These are phyloP conservation scores for Euptelea pleiosperma DNA, from an alignment of 164 flowering plant genomes.

Conservation along the genomic window DNA sequence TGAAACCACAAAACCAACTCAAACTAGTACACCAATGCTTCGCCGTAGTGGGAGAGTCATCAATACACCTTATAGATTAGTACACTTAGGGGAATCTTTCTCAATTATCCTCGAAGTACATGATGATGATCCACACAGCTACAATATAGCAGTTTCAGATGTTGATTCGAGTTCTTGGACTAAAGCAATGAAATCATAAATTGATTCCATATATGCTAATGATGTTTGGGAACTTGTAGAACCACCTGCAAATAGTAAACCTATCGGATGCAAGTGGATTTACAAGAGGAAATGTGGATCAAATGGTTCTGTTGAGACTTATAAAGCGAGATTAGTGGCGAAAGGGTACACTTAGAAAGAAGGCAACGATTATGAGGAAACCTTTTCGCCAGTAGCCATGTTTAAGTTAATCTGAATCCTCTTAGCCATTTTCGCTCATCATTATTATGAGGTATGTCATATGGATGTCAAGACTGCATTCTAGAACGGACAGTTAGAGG, in stretches of 20 bases:
- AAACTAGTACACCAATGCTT: too few species aligned
- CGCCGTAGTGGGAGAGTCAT: too few species aligned
- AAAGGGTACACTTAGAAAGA: neutral
- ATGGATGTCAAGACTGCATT: constrained; percentile 10
- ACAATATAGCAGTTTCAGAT: too few species aligned
- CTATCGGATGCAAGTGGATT: neutral
- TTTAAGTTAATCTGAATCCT: neutral
- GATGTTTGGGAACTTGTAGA: constrained; percentile 8
- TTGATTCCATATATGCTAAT: too few species aligned
- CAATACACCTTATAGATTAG: too few species aligned
- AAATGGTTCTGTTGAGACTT: neutral
- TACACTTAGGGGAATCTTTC: too few species aligned
- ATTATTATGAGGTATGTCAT: neutral
- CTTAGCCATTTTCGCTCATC: neutral
- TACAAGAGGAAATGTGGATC: neutral
- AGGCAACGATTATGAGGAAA: constrained; percentile 1
- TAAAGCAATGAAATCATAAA: neutral
- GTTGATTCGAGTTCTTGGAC: too few species aligned
- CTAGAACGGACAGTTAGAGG: neutral
- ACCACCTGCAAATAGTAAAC: neutral
- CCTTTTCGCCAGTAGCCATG: neutral
- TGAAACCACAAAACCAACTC: too few species aligned
- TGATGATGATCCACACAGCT: neutral
- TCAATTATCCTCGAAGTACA: too few species aligned
- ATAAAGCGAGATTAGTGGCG: neutral